Conservation (phyloP, 257 asterid genomes). For the Penstemon newberryi region DNA sequence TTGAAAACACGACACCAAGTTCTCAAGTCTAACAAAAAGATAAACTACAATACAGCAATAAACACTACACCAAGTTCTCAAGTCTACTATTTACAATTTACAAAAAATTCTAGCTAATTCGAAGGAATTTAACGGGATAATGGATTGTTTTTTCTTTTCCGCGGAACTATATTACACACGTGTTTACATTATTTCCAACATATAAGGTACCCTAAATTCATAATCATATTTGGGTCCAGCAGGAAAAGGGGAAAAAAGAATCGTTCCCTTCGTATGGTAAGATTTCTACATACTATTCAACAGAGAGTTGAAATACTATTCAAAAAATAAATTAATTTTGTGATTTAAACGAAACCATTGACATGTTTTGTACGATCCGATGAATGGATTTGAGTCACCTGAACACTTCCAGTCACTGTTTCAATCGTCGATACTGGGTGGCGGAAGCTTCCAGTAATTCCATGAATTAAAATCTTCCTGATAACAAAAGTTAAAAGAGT, state of each 20-base stretch:
- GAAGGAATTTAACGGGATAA: background rate
- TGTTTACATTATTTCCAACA: background rate
- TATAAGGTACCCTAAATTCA: background rate
- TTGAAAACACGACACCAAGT: too few relatives aligned
- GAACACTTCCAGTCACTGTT: slow-evolving; percentile 4
- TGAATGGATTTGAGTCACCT: slow-evolving; percentile 30
- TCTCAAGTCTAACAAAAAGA: too few relatives aligned
- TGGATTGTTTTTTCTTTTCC: background rate
- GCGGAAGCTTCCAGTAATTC: slow-evolving; percentile 89
- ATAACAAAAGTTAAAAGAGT: slow-evolving; percentile 18
- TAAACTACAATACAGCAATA: too few relatives aligned
- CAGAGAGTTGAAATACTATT: background rate
- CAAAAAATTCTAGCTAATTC: slow-evolving; percentile 5
- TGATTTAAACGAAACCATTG: too few relatives aligned
- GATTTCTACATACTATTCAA: slow-evolving; percentile 17
- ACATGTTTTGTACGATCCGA: too few relatives aligned
- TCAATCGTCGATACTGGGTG: slow-evolving; percentile 41
- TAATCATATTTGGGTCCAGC: background rate
- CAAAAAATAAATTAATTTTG: background rate
- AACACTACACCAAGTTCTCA: slow-evolving; percentile 5
- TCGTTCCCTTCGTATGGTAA: background rate
- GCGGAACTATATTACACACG: background rate
- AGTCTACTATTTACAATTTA: slow-evolving; percentile 20
- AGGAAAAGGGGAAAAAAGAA: background rate
- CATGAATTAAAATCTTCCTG: slow-evolving; percentile 86